A percentile compares a stretch with the other conserved stretches of the same genome.
Conservation (phyloP, 2,329 filamentous ascomycete genomes). For the Colletotrichum ledebouriae region DNA sequence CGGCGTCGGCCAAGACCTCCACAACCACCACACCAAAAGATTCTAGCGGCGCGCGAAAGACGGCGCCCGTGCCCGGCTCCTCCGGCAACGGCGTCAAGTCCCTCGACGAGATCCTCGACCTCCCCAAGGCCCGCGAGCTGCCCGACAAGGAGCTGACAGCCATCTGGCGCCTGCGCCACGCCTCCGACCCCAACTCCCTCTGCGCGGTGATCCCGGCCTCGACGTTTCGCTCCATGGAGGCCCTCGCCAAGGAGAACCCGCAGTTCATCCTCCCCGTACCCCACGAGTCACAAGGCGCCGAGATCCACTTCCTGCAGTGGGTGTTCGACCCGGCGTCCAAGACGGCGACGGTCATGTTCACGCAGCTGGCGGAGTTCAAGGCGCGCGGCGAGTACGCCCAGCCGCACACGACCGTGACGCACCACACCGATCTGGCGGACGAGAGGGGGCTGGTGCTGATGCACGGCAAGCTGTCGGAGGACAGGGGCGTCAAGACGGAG, state of each 20-base stretch:
- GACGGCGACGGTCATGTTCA: conserved; percentile 88
- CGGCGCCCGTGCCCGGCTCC: conserved; percentile 45
- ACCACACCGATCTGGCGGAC: conserved; percentile 84
- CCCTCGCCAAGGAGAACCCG: conserved; percentile 79
- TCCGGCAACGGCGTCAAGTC: conserved; percentile 54
- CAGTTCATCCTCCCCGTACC: conserved; percentile 93
- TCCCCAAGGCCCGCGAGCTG: conserved; percentile 80
- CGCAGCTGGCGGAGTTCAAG: conserved; percentile 94
- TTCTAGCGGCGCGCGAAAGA: background rate
- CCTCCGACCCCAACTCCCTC: conserved; percentile 78
- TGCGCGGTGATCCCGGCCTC: conserved; percentile 83
- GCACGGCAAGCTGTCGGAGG: conserved; percentile 86
- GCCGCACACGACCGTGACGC: conserved; percentile 94
- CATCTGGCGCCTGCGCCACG: conserved; percentile 92
- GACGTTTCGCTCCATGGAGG: conserved; percentile 81
- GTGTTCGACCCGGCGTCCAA: conserved; percentile 79
- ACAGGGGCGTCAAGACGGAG: conserved; percentile 80
- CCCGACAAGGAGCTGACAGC: conserved; percentile 86
- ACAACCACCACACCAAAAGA: conserved; percentile 46
- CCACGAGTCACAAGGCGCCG: conserved; percentile 76
- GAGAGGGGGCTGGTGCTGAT: conserved; percentile 86
- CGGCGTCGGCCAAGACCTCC: conserved; percentile 51
- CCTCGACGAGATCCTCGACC: conserved; percentile 74
- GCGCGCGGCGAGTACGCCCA: conserved; percentile 87
- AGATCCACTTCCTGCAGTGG: conserved; percentile 98